Base-by-base conservation (phyloP, 805 yeast species). In the Suhomyces sp. region DNA sequence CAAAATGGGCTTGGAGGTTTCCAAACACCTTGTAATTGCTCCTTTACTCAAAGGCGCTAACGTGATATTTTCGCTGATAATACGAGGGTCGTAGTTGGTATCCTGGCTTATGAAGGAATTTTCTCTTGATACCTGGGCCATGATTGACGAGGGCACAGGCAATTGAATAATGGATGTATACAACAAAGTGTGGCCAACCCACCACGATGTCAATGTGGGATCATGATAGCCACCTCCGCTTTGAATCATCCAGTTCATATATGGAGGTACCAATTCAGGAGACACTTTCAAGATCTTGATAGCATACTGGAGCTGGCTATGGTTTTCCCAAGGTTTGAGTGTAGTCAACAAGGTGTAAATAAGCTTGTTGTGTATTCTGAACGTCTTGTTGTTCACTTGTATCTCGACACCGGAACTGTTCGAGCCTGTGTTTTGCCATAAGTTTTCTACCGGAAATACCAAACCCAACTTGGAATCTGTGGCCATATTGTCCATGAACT, bases 271-370 rank as follows among this genome's bases (percentile, higher is more conserved):
- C 20, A 93, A 72, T 60, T 91, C 97, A 2, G 89, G 87, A 40
- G 82, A 74, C 33, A 71, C 62, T 3, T 67, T 54, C 37, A 93
- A 70, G 15, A 87, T 77, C 10, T 67, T 62, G 6, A 83, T 60
- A 0, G 78, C 78, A 15, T 87, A 73, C 12, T 78, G 78, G 51
- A 85, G 70, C 59, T 90, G 96, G 24, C 69, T 53, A 17, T 77
- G 79, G 55, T 87, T 86, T 55, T 87, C 91, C 89, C 96, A 85
- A 0, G 97, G 96, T 59, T 87, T 89, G 60, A 92, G 73, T 27
- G 76, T 71, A 6, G 83, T 82, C 20, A 91, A 63, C 4, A 89
- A 67, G 2, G 84, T 78, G 59, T 82, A 84, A 3, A 89, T 67
- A 25, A 86, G 71, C 62, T 84, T 85, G 66, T 93, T 91, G 61